These are phyloP conservation scores for Hirschioporus abietinus DNA, from an alignment of 768 basidiomycete species.

Conservation along the genomic window DNA sequence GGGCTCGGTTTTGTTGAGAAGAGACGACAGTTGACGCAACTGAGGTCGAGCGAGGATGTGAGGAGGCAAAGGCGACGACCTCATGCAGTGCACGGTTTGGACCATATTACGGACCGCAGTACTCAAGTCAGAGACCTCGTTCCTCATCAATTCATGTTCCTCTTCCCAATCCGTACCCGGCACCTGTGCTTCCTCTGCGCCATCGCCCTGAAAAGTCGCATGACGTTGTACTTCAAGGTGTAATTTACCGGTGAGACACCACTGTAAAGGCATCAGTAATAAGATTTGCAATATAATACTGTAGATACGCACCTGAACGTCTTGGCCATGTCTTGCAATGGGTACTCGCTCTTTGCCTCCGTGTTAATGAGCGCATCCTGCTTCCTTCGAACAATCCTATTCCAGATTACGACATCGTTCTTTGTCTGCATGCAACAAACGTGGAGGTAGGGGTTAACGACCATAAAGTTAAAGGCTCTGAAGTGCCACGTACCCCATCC, in stretches of 20 bases:
- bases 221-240: conserved; percentile 79
- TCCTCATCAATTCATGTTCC: no score
- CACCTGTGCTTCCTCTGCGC: no score
- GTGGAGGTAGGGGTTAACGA: conserved; percentile 6
- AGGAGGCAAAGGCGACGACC: no score
- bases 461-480: not conserved
- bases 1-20: no score
- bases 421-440: no score
- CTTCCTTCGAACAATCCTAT: conserved; percentile 80
- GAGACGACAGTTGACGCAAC: no score
- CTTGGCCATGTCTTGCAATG: conserved; percentile 66
- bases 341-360: conserved; percentile 75
- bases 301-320: conserved; percentile 65
- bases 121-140: no score
- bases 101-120: no score
- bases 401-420: conserved; percentile 87
- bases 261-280: conserved; percentile 32
- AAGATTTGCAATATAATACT: not conserved
- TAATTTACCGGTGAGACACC: conserved; percentile 62
- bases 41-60: no score
- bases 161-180: no score
- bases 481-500: conserved; percentile 56
- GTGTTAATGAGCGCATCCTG: conserved; percentile 67
- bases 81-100: no score
- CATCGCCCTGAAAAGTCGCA: no score